Evolutionary conservation across 2,329 filamentous ascomycete species (phyloP).

Genomic region (Fusarium sp.): DNA sequence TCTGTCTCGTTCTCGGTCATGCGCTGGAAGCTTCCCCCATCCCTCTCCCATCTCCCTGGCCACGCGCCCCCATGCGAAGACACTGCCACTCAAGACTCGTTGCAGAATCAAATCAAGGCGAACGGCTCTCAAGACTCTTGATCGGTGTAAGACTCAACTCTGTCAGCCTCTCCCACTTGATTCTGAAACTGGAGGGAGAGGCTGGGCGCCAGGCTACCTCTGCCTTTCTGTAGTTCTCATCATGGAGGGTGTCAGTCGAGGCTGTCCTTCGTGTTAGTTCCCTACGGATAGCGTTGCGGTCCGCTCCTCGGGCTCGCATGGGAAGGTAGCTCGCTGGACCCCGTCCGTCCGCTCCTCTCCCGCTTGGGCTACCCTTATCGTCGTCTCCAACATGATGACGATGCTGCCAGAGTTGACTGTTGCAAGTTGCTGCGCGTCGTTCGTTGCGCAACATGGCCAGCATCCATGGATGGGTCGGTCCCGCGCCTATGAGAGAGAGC

Average conservation of each 20-base stretch:
- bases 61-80: constrained; percentile 38
- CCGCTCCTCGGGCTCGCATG: constrained; percentile 33
- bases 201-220: constrained; percentile 9
- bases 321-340: constrained; percentile 17
- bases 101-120: constrained; percentile 22
- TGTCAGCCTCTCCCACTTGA: constrained; percentile 24
- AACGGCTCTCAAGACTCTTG: constrained; percentile 9
- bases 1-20: constrained; percentile 38
- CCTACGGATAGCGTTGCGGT: constrained; percentile 40
- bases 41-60: constrained; percentile 31
- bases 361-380: constrained; percentile 6
- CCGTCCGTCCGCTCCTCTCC: constrained; percentile 28
- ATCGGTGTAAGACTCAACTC: constrained; percentile 16
- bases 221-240: constrained; percentile 9
- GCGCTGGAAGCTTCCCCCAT: constrained; percentile 33
- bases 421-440: background rate
- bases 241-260: constrained; percentile 28
- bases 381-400: background rate
- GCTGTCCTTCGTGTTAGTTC: constrained; percentile 30
- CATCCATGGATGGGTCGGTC: constrained; percentile 5
- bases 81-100: constrained; percentile 32
- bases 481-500: constrained; percentile 14
- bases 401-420: background rate
- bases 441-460: constrained; percentile 3
- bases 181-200: constrained; percentile 1